These are phyloP conservation scores for Phytophthora nicotianae DNA, from an alignment of 352 stramenopile genomes.

Conservation along the genomic window DNA sequence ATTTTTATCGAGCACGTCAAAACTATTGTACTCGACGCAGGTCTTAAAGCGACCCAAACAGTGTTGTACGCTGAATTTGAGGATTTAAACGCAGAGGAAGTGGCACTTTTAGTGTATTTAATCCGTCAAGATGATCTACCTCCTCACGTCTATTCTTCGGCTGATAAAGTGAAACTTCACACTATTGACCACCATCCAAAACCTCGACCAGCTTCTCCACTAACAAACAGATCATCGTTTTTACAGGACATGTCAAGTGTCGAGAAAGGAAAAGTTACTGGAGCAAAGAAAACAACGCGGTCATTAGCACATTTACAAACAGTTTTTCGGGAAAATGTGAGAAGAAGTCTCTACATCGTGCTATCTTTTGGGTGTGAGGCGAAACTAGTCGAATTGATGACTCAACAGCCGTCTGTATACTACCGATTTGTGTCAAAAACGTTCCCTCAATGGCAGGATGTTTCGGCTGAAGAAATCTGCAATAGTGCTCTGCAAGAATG, in stretches of 20 bases:
- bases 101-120: conserved; percentile 46
- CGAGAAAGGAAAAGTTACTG: conserved; percentile 9
- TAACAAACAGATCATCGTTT: conserved; percentile 21
- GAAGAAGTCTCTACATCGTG: conserved; percentile 56
- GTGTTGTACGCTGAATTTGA: conserved; percentile 65
- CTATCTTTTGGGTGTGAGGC: conserved; percentile 48
- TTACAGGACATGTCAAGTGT: conserved; percentile 10
- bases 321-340: conserved; percentile 60
- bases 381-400: conserved; percentile 47
- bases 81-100: conserved; percentile 42
- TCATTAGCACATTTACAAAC: conserved; percentile 22
- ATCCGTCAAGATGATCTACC: conserved; percentile 53
- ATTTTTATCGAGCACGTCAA: conserved; percentile 64
- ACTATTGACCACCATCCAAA: conserved; percentile 45
- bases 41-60: conserved; percentile 52
- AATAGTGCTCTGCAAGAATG: conserved; percentile 36
- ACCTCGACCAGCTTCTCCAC: neutral
- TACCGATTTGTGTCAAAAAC: conserved; percentile 52
- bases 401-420: conserved; percentile 46
- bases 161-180: conserved; percentile 57
- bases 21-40: conserved; percentile 46
- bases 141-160: conserved; percentile 47
- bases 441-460: conserved; percentile 42
- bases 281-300: conserved; percentile 3
- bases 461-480: conserved; percentile 45